phyloP scores from a whole-genome alignment of 1,284 basidiomycete genomes.

The Ustilago vetiveriae region DNA sequence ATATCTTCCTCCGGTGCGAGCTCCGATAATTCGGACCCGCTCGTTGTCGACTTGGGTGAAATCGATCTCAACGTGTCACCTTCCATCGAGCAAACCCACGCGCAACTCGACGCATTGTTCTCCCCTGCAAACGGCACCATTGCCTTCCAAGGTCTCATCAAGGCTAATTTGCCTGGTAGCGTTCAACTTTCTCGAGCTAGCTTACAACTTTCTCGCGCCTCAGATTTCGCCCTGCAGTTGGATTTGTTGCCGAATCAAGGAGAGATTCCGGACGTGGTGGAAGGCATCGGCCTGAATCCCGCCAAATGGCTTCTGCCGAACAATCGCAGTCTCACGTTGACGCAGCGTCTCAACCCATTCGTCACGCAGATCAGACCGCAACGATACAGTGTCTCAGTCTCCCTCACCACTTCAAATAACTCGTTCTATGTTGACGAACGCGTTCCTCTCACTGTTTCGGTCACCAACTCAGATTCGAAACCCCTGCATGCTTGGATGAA shows the following conservation, averaged over 20 bases:
- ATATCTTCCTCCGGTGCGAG: not conserved
- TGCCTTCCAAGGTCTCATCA: constrained; percentile 16
- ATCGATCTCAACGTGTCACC: not conserved
- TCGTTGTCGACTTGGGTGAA: constrained; percentile 13
- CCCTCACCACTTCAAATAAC: not conserved
- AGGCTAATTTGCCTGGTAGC: not conserved
- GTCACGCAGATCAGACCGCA: constrained; percentile 7
- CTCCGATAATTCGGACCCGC: not conserved
- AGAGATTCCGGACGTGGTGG: not conserved
- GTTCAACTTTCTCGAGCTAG: not conserved
- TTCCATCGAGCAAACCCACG: not conserved
- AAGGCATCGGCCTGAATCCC: not conserved
- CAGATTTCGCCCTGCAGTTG: not conserved
- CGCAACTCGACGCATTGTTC: constrained; percentile 5
- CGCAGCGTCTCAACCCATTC: constrained; percentile 9
- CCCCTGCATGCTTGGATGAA: constrained; percentile 13
- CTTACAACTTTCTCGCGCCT: not conserved
- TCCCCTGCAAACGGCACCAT: not conserved
- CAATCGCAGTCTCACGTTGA: not conserved
- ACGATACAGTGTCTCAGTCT: constrained; percentile 11
- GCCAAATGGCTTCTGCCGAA: constrained; percentile 12
- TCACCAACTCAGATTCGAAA: constrained; percentile 21
- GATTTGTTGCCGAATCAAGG: not conserved
- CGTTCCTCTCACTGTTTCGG: not conserved
- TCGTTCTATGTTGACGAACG: not conserved